Base-by-base conservation (phyloP, 495 filamentous ascomycete species). In the Neurospora sp. region DNA sequence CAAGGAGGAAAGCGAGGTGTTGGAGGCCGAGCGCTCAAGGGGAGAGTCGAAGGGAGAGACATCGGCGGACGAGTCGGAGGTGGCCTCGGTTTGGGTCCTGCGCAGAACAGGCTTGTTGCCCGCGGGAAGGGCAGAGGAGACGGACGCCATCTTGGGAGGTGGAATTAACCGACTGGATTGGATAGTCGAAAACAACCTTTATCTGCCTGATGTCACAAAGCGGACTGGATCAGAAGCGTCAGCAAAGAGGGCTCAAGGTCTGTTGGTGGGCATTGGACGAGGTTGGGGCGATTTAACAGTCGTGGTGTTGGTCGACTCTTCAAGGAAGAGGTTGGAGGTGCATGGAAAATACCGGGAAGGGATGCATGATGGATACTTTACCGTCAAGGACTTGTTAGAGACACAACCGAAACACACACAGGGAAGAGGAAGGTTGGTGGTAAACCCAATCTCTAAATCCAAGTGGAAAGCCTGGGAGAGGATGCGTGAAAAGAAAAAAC, bases 1-100 rank as follows among this genome's bases (percentile, higher is more conserved):
- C 83, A 97, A 85, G 59, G 95, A 98, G 39, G 95, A 97, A 69
- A 97, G 87, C 4, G 95, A 97, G 6, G 96, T 96, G 27, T 92
- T 91, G 10, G 94, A 97, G 22, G 93, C 88, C 12, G 93, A 96
- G 44, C 88, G 89, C 41, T 87, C 85, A 61, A 61, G 53, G 70
- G 94, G 93, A 70, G 89, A 91, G 76, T 90, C 88, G 53, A 86
- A 79, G 7, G 91, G 91, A 12, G 92, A 93, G 44, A 84, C 87
- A 42, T 88, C 83, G 61, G 88, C 87, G 5, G 85, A 91, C 39
- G 90, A 90, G 72, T 85, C 84, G 44, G 72, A 61, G 20, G 78
- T 80, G 71, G 78, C 77, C 35, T 79, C 77, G 22, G 79, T 80
- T 48, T 78, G 69, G 59, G 81, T 82, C 70, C 83, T 80, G 70